Base-by-base conservation (phyloP, 2,329 filamentous ascomycete species). In the Mollisia scopiformis region DNA sequence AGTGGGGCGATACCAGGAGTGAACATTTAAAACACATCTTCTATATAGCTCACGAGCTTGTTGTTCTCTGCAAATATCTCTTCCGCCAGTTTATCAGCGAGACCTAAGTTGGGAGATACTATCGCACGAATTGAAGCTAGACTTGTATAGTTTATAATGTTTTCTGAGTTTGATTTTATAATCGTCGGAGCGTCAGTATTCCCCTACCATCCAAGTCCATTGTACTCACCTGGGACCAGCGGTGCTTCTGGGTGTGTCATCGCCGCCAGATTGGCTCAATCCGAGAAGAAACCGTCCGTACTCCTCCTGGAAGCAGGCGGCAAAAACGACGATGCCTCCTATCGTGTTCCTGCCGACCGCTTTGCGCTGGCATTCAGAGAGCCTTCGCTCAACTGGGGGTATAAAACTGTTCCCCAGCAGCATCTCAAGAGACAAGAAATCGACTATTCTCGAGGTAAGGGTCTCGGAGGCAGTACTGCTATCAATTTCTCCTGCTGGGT, bases 271-370 rank as follows among this genome's bases (percentile, higher is more conserved):
- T 79, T 89, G 3, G 79, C 84, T 1, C 72, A 76, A 19, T 75
- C 81, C 0, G 37, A 76, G 0, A 76, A 77, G 35, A 76, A 73
- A 8, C 86, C 86, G 0, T 77, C 71, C 0, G 80, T 89, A 1
- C 79, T 89, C 1, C 77, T 90, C 1, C 73, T 89, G 2, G 87
- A 89, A 72, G 86, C 86, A 1, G 87, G 87, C 11, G 66, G 62
- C 1, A 66, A 69, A 7, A 83, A 86, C 51, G 77, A 80, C 1
- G 79, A 82, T 59, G 74, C 71, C 5, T 71, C 75, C 8, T 74
- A 82, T 8, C 80, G 81, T 2, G 77, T 83, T 13, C 78, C 80
- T 51, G 83, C 79, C n/a, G 79, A 88, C 66, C 79, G 86, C 50
- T 89, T 81, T 72, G 67, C 70, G 66, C 55, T 76, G 1, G 83